These are phyloP conservation scores for Galerina sulciceps DNA, from an alignment of 768 basidiomycete species.

Conservation along the genomic window DNA sequence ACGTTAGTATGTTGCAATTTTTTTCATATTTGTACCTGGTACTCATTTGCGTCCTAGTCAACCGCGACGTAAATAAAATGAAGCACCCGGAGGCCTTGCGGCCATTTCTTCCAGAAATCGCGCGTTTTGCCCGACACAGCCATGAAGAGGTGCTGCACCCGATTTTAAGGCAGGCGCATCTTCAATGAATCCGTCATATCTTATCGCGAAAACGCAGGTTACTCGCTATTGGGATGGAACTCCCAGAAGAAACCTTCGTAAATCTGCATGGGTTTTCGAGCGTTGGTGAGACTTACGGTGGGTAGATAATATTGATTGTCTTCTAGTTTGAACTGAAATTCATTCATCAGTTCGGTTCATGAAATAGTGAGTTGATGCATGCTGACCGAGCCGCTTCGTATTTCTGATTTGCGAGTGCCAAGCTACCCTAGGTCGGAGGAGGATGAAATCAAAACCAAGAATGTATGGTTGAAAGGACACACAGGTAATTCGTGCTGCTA, in stretches of 20 bases:
- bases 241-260: conserved; percentile 56
- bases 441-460: conserved; percentile 53
- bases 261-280: conserved; percentile 48
- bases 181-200: not conserved
- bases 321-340: not conserved
- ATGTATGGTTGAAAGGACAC: conserved; percentile 66
- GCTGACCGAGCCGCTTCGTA: too few relatives aligned
- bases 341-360: conserved; percentile 57
- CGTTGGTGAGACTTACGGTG: conserved; percentile 47
- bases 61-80: conserved; percentile 49
- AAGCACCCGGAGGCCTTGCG: conserved; percentile 53
- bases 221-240: conserved; percentile 54
- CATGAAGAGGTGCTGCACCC: conserved; percentile 57
- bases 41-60: conserved; percentile 38
- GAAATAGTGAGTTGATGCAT: conserved; percentile 56
- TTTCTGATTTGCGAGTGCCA: not conserved
- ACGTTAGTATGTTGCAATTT: conserved; percentile 50
- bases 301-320: conserved; percentile 1
- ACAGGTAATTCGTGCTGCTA: conserved; percentile 39
- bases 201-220: conserved; percentile 33
- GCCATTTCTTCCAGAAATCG: conserved; percentile 57
- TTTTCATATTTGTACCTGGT: not conserved
- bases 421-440: conserved; percentile 55
- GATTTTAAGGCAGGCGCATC: conserved; percentile 39
- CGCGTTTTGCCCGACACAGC: conserved; percentile 51